Conservation (phyloP, 306 rosid genomes). For the Medicago arabica region DNA sequence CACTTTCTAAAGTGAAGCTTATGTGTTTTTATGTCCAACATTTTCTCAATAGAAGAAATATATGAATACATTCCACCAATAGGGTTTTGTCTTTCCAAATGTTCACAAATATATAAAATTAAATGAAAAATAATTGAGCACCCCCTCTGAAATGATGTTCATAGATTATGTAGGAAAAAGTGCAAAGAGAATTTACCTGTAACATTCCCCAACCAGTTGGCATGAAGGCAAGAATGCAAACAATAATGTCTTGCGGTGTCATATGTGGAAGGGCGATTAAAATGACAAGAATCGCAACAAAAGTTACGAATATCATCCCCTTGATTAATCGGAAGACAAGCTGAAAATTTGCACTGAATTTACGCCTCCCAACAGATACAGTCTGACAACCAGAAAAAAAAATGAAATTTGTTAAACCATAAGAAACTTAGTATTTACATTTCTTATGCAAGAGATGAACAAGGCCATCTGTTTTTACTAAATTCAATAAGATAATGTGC, state of each 20-base stretch:
- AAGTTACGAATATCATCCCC: conserved; percentile 91
- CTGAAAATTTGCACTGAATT: conserved; percentile 92
- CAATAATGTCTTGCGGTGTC: conserved; percentile 82
- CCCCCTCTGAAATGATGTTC: background rate
- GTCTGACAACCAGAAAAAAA: conserved; percentile 57
- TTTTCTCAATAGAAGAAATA: conserved; percentile 5
- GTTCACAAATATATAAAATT: conserved; percentile 10
- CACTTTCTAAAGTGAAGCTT: conserved; percentile 9
- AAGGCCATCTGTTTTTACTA: background rate
- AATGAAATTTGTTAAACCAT: conserved; percentile 11
- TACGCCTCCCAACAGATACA: conserved; percentile 94
- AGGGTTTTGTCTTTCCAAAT: background rate
- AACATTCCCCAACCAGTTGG: conserved; percentile 78
- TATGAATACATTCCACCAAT: background rate
- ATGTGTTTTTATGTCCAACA: background rate
- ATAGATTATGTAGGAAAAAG: conserved; percentile 2
- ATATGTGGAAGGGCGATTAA: conserved; percentile 90
- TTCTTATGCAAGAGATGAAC: conserved; percentile 5
- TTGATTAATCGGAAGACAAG: conserved; percentile 93
- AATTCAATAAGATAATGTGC: conserved; percentile 18
- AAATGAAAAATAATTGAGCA: background rate
- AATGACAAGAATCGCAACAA: conserved; percentile 84
- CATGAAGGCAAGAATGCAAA: conserved; percentile 62
- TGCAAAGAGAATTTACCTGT: conserved; percentile 58
- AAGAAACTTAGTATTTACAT: conserved; percentile 3